Evolutionary conservation across 2,329 filamentous ascomycete genomes (phyloP), one percentile per base, ranked within the genome.

Genomic region (Macrophomina pseudophaseolina): DNA sequence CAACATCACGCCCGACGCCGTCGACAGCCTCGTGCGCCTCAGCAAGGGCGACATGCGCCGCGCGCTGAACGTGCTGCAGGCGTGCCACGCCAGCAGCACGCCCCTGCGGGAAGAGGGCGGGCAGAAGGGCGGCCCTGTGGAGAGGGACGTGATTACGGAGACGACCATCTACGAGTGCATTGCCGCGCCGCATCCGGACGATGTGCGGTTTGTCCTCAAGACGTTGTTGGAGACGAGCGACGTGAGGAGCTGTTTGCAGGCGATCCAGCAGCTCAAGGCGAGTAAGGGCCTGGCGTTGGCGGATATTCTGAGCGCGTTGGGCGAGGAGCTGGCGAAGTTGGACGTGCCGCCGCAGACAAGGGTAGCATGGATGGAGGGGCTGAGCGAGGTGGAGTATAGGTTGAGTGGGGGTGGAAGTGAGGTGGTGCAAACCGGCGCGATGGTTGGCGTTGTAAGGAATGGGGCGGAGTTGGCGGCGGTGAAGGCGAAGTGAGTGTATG

Each of bases 41-140:
- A 96, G 93, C 78, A 96, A 94, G 78, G 95, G 95, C 63, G 95
- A 99, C 75, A 99, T 99, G 95, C 87, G 95, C 74, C 85, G 95
- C 70, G 94, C 95, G 0, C 79, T 99, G 71, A 99, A 99, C 74
- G 95, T 99, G 9, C 84, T 99, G 33, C 95, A 99, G 80, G 95
- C 95, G 8, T 99, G 95, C 71, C 93, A 98, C 77, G 95, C 95
- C 40, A 97, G 93, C 69, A 96, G 93, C 88, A 87, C 83, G 82
- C 84, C 83, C 4, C 74, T 86, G 16, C 80, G 82, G 28, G 74
- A 80, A 6, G 82, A 82, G 1, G 82, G 84, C n/a, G 74, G 77
- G 6, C 77, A 82, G 49, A 74, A 76, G 35, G 28, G 11, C 11
- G 35, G 7, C 7, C 35, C 35, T 4, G 88, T 94, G 33, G 84